Percentiles rank a stretch among this genome's conserved stretches.
Conservation (phyloP, 2,329 filamentous ascomycete species). For the Ustulina deusta region DNA sequence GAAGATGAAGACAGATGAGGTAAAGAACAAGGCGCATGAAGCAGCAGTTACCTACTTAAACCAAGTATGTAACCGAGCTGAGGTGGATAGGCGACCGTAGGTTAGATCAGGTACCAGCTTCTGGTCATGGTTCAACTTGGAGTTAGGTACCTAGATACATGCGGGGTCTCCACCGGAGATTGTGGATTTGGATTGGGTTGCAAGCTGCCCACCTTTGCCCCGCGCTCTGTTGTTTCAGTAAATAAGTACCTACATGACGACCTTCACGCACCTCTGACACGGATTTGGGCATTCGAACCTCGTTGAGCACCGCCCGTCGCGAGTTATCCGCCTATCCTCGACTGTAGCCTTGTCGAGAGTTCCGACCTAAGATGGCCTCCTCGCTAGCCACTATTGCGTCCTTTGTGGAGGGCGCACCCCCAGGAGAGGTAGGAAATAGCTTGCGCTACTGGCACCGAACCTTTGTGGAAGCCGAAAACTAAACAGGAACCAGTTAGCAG, state of each 20-base stretch:
- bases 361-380: conserved; percentile 50
- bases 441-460: conserved; percentile 41
- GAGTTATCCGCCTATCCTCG: not conserved
- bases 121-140: no score
- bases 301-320: not conserved
- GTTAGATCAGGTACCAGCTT: not conserved
- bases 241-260: conserved; percentile 15
- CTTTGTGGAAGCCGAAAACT: conserved; percentile 30
- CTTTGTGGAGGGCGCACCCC: conserved; percentile 93
- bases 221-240: conserved; percentile 28
- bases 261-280: conserved; percentile 5
- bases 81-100: not conserved
- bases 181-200: conserved; percentile 7
- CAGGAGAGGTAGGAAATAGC: conserved; percentile 81
- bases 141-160: not conserved
- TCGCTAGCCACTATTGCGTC: conserved; percentile 75
- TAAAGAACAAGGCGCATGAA: not conserved
- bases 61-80: not conserved
- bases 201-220: conserved; percentile 26
- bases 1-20: not conserved
- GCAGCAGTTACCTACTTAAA: not conserved
- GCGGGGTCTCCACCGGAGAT: conserved; percentile 8
- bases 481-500: conserved; percentile 72
- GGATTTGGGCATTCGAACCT: not conserved
- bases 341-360: not conserved